Conservation (phyloP, 208 protist genomes). For the Acanthamoeba sp. region DNA sequence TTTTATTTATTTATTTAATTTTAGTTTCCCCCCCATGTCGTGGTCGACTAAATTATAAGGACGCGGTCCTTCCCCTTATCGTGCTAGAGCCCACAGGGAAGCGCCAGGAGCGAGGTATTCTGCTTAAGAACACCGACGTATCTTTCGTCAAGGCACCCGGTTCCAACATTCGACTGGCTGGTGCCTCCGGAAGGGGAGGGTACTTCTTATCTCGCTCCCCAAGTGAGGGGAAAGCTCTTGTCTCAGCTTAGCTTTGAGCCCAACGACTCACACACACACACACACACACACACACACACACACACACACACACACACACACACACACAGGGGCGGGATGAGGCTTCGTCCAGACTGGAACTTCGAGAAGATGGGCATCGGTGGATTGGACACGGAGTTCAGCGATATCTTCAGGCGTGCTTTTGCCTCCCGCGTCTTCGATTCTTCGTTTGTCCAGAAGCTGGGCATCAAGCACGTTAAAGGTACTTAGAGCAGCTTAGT, state of each 20-base stretch:
- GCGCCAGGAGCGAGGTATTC: background rate
- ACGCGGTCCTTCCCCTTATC: too few species aligned
- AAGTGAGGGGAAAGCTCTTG: too few species aligned
- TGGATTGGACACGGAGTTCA: constrained; percentile 97
- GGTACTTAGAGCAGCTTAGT: constrained; percentile 77
- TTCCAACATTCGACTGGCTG: background rate
- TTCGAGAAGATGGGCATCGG: constrained; percentile 95
- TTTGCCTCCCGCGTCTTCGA: constrained; percentile 98
- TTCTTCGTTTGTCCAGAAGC: constrained; percentile 94
- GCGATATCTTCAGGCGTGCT: constrained; percentile 98
- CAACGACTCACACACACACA: background rate
- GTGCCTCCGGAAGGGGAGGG: background rate
- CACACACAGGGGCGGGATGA: background rate
- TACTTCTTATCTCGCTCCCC: too few species aligned
- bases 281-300: too few species aligned
- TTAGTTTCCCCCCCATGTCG: too few species aligned
- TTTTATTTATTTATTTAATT: background rate
- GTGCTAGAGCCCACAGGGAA: background rate
- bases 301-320: too few species aligned
- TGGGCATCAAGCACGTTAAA: constrained; percentile 98
- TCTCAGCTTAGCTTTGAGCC: too few species aligned
- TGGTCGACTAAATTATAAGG: too few species aligned
- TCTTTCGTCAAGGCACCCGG: constrained; percentile 1
- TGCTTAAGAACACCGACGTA: constrained; percentile 44
- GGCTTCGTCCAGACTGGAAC: constrained; percentile 80